Conservation (phyloP, 208 protist genomes). For the Lotmaria passim region DNA sequence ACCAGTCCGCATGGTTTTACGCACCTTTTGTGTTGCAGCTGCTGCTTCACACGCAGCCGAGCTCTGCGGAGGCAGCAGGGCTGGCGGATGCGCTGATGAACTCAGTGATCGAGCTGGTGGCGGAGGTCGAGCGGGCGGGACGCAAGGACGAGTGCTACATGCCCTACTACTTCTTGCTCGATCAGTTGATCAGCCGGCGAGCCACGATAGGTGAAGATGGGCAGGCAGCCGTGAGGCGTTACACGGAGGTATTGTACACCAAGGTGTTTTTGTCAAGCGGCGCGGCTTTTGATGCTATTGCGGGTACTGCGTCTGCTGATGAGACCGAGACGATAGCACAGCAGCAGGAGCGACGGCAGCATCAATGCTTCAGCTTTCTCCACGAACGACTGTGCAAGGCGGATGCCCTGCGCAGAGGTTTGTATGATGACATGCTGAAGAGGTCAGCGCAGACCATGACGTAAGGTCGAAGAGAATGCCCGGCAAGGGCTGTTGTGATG, state of each 20-base stretch:
- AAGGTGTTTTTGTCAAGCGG: conserved; percentile 18
- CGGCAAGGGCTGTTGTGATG: background rate
- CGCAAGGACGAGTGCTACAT: conserved; percentile 55
- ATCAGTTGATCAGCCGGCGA: conserved; percentile 31
- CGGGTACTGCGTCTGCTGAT: background rate
- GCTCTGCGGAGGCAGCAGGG: background rate
- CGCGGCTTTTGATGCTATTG: background rate
- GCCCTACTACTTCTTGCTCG: conserved; percentile 63
- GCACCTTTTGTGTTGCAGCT: conserved; percentile 60
- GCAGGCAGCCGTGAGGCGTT: background rate
- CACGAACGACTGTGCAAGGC: conserved; percentile 32
- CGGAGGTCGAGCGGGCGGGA: conserved; percentile 47
- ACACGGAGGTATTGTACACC: background rate
- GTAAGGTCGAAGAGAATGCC: background rate
- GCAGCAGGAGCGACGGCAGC: too few species aligned
- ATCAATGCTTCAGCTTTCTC: conserved; percentile 27
- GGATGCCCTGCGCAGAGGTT: conserved; percentile 34
- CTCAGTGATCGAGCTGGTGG: conserved; percentile 52
- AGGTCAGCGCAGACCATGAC: background rate
- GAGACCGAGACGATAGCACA: background rate
- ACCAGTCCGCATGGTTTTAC: conserved; percentile 91
- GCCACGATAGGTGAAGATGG: background rate
- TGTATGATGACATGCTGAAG: conserved; percentile 44
- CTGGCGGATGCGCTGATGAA: conserved; percentile 43
- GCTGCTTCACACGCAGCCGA: conserved; percentile 4